These are phyloP conservation scores for Magnaporthiopsis incrustans DNA, from an alignment of 2,329 filamentous ascomycete genomes.

Conservation along the genomic window DNA sequence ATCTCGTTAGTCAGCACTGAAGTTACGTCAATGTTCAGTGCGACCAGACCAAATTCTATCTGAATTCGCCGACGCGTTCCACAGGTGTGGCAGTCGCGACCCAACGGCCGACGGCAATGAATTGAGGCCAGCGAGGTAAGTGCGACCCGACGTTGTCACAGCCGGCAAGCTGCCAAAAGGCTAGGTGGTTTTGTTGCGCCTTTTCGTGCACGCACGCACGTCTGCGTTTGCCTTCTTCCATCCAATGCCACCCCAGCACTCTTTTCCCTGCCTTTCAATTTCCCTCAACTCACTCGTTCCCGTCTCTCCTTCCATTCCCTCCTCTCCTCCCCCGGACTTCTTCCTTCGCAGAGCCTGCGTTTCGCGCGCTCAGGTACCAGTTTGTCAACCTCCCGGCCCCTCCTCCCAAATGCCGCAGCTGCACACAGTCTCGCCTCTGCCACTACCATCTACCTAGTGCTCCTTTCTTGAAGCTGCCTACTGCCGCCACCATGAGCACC, in stretches of 20 bases:
- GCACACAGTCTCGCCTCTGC: not conserved
- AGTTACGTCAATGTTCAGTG: not conserved
- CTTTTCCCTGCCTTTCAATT: not conserved
- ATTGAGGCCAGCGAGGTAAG: not conserved
- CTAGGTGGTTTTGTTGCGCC: not conserved
- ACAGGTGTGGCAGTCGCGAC: not conserved
- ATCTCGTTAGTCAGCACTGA: not conserved
- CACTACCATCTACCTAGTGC: not conserved
- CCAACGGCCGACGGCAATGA: not conserved
- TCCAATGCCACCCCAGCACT: not conserved
- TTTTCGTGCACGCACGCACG: not conserved
- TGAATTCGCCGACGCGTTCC: not conserved
- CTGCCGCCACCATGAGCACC: constrained; percentile 17
- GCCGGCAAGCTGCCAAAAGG: not conserved
- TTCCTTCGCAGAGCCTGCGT: not conserved
- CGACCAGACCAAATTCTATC: not conserved
- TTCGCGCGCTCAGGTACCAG: not conserved
- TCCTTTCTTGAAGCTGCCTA: not conserved
- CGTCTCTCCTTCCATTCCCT: not conserved
- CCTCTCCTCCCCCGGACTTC: not conserved
- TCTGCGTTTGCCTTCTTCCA: not conserved
- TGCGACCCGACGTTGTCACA: not conserved
- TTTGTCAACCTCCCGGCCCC: not conserved
- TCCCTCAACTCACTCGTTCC: not conserved
- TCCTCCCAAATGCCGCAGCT: not conserved